Conservation (phyloP, 495 filamentous ascomycete genomes). For the Aspergillus avenaceus region DNA sequence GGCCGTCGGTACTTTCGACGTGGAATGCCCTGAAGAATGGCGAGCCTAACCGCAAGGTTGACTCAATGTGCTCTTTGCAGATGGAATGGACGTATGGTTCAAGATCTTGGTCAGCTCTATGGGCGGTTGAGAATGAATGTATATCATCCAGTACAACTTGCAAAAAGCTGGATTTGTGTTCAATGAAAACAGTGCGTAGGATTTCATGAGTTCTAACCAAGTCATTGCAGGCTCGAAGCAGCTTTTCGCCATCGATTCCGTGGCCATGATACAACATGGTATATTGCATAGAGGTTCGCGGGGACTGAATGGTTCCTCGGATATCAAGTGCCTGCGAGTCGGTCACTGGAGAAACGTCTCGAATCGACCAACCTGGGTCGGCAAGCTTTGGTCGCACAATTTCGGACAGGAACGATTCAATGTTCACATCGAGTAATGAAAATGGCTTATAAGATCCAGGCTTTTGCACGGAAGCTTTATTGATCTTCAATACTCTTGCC, state of each 20-base stretch:
- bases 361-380: constrained; percentile 25
- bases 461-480: constrained; percentile 10
- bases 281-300: constrained; percentile 44
- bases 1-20: constrained; percentile 28
- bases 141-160: constrained; percentile 51
- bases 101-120: constrained; percentile 31
- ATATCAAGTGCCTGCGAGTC: constrained; percentile 46
- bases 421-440: constrained; percentile 29
- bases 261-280: constrained; percentile 36
- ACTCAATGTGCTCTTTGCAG: constrained; percentile 35
- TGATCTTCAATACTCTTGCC: constrained; percentile 27
- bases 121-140: constrained; percentile 23
- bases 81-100: constrained; percentile 36
- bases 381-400: constrained; percentile 26
- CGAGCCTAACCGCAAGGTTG: constrained; percentile 47
- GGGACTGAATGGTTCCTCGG: constrained; percentile 44
- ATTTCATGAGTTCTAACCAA: constrained; percentile 56
- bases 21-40: constrained; percentile 53
- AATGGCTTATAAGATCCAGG: constrained; percentile 28
- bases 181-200: constrained; percentile 62
- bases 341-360: constrained; percentile 30
- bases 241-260: constrained; percentile 20
- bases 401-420: constrained; percentile 23
- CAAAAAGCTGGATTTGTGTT: constrained; percentile 39
- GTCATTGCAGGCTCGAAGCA: constrained; percentile 30